Percentiles rank a stretch among this genome's conserved stretches.
Conservation (phyloP, 148 eudicot genomes). For the Limonium bicolor region DNA sequence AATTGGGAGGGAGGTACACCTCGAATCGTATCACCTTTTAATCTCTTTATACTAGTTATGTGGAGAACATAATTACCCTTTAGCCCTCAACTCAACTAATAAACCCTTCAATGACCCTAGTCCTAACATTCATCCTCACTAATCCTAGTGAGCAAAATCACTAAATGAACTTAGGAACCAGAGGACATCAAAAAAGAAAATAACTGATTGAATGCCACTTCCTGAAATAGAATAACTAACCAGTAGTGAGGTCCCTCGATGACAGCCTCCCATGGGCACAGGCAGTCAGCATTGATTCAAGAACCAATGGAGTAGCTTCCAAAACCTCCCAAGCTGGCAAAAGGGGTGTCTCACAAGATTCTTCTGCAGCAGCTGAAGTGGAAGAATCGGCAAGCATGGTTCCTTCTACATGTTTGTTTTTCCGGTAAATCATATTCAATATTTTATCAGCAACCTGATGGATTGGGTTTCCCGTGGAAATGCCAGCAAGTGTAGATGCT, state of each 20-base stretch:
- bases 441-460: slow-evolving; percentile 77
- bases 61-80: too few species aligned
- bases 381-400: slow-evolving; percentile 75
- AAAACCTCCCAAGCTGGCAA: slow-evolving; percentile 94
- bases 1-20: too few species aligned
- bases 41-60: too few species aligned
- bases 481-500: slow-evolving; percentile 76
- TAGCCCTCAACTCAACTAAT: too few species aligned
- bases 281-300: slow-evolving; percentile 87
- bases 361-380: slow-evolving; percentile 48
- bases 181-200: too few species aligned
- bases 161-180: too few species aligned
- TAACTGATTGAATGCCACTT: too few species aligned
- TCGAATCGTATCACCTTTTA: too few species aligned
- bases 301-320: slow-evolving; percentile 92
- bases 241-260: slow-evolving; percentile 90
- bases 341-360: slow-evolving; percentile 43
- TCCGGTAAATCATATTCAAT: slow-evolving; percentile 71
- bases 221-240: too few species aligned
- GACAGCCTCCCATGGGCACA: slow-evolving; percentile 79
- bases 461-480: slow-evolving; percentile 64
- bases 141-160: too few species aligned
- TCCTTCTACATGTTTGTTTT: slow-evolving; percentile 41
- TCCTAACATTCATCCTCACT: too few species aligned
- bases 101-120: too few species aligned